Percentiles rank a stretch among this genome's conserved stretches.
These are phyloP conservation scores for Kluyveromyces lactis DNA, from an alignment of 805 yeast species.

Conservation along the genomic window DNA sequence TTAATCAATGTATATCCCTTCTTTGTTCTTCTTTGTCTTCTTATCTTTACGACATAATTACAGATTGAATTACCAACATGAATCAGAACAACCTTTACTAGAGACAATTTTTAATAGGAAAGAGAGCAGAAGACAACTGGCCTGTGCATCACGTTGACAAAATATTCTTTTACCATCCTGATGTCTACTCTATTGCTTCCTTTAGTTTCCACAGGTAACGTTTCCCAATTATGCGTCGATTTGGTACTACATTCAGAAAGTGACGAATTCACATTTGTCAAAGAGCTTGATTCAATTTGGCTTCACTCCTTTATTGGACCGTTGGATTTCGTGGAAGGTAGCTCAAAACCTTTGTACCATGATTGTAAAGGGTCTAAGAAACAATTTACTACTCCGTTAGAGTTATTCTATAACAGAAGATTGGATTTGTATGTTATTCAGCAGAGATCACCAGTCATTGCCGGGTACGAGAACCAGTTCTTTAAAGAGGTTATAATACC, in stretches of 20 bases:
- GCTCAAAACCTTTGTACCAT: conserved; percentile 11
- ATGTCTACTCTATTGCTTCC: conserved; percentile 58
- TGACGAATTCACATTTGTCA: conserved; percentile 43
- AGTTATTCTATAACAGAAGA: conserved; percentile 43
- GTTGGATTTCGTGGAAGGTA: conserved; percentile 38
- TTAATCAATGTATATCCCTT: no score
- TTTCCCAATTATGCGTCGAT: conserved; percentile 78
- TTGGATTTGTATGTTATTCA: conserved; percentile 53
- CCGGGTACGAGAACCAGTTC: conserved; percentile 46
- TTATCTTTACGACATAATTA: no score
- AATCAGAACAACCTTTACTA: no score
- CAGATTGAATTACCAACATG: no score
- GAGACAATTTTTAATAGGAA: no score
- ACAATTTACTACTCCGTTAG: conserved; percentile 52
- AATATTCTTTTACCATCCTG: no score
- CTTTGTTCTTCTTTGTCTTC: no score
- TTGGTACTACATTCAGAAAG: conserved; percentile 51
- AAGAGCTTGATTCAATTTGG: conserved; percentile 47
- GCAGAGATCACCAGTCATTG: conserved; percentile 78
- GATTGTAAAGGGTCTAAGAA: conserved; percentile 8
- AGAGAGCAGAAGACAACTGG: no score
- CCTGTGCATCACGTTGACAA: no score
- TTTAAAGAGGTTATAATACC: conserved; percentile 43
- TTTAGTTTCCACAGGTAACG: conserved; percentile 77
- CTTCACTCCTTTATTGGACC: conserved; percentile 85